Base-by-base conservation (phyloP, 1,284 basidiomycete species). In the Ustilago xerochloae region DNA sequence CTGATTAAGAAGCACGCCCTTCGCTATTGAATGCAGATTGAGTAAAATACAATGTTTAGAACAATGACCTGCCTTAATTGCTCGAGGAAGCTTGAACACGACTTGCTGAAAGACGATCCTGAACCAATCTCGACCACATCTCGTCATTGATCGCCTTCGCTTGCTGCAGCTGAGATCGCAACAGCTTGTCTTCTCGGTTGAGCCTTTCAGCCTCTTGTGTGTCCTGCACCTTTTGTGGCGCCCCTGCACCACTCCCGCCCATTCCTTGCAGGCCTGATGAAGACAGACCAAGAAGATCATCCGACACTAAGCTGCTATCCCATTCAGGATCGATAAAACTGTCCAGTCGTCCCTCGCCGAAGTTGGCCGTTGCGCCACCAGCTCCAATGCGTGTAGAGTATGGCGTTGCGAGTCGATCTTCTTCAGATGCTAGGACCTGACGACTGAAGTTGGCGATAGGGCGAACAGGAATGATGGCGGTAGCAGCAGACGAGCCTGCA, bases 101-200 rank as follows among this genome's bases (percentile, higher is more conserved):
- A 33, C n/a, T 55, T 9, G 59, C 22, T 9, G 45, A 54, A 13
- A 74, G 63, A 15, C 72, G 51, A 29, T 70, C 57, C 29, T 59
- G 63, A 8, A 79, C 77, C 6, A 80, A 46, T 4, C 62, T 57
- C 33, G 66, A 62, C 78, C 78, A 80, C 74, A 80, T 78, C 24
- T 77, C 69, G 43, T 79, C 78, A 45, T 81, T 81, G 50, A 81
- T 60, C 28, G 66, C 63, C 49, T 77, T 79, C 30, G 79, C 79
- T 26, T 74, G 68, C n/a, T 63, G 57, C 45, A 81, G 59, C 52
- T 81, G 78, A 3, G 63, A 51, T 13, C 74, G 55, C 36, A 81
- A 56, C 46, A 64, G 49, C 45, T 53, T 50, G 30, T 75, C 61
- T 38, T 75, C 74, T 6, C 35, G 15, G 18, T 29, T 45, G 9